Conservation (phyloP, 257 asterid species). For the Nicotiana tomentosiformis region DNA sequence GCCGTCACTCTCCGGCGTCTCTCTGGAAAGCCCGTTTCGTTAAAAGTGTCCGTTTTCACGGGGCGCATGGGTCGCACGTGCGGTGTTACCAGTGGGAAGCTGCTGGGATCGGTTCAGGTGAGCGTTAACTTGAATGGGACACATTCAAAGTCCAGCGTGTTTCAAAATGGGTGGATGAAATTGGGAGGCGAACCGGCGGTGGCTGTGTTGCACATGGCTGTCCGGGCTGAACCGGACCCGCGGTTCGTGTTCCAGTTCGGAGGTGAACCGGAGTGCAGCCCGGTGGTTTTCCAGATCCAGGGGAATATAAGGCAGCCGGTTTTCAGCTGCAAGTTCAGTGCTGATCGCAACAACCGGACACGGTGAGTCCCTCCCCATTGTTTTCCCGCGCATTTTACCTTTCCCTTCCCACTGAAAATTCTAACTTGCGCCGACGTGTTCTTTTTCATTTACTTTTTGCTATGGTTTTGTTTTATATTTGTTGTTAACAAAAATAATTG, state of each 20-base stretch:
- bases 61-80: conserved; percentile 75
- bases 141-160: conserved; percentile 38
- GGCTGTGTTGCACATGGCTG: conserved; percentile 49
- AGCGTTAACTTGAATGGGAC: conserved; percentile 33
- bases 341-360: conserved; percentile 68
- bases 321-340: conserved; percentile 86
- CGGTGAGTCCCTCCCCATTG: conserved; percentile 44
- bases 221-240: conserved; percentile 84
- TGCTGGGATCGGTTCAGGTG: conserved; percentile 45
- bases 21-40: conserved; percentile 29
- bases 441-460: too few relatives aligned
- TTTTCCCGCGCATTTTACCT: too few relatives aligned
- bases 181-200: conserved; percentile 26
- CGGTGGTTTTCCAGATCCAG: conserved; percentile 82
- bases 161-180: conserved; percentile 76
- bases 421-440: too few relatives aligned
- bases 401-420: too few relatives aligned
- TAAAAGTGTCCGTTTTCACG: conserved; percentile 55
- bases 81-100: conserved; percentile 56
- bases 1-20: conserved; percentile 62
- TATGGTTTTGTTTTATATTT: too few relatives aligned
- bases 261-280: conserved; percentile 91
- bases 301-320: conserved; percentile 83
- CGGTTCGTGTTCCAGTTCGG: conserved; percentile 85
- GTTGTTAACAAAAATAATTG: too few relatives aligned